These are phyloP conservation scores for Aegilops speltoides DNA, from an alignment of 176 grass and related monocot species.

Conservation along the genomic window DNA sequence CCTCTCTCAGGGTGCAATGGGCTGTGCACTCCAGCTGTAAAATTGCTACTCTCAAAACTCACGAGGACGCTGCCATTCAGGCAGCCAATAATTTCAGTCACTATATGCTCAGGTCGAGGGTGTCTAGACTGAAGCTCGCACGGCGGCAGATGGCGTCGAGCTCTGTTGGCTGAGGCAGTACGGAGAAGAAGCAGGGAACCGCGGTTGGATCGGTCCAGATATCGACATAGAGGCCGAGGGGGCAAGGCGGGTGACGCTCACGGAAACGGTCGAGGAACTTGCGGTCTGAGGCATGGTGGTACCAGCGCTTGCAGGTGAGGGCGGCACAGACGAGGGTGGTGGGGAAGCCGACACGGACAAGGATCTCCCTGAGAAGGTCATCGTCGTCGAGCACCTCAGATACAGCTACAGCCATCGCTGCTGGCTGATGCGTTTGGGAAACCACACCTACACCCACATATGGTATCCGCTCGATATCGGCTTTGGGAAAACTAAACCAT, in stretches of 20 bases:
- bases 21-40: neutral
- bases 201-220: accelerated
- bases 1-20: neutral
- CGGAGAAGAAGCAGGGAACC: neutral
- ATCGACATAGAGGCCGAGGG: neutral
- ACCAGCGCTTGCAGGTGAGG: neutral
- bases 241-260: neutral
- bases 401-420: neutral
- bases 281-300: neutral
- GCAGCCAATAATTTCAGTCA: neutral
- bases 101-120: neutral
- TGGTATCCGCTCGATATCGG: neutral
- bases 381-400: neutral
- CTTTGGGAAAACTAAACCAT: neutral
- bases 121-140: neutral
- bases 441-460: neutral
- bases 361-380: neutral
- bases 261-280: neutral
- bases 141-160: neutral
- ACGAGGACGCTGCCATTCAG: neutral
- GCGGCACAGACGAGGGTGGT: neutral
- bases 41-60: neutral
- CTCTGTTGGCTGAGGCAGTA: neutral
- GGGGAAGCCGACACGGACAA: neutral
- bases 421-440: neutral